Conservation (phyloP, 169 alveolate genomes). For the Babesia microti region DNA sequence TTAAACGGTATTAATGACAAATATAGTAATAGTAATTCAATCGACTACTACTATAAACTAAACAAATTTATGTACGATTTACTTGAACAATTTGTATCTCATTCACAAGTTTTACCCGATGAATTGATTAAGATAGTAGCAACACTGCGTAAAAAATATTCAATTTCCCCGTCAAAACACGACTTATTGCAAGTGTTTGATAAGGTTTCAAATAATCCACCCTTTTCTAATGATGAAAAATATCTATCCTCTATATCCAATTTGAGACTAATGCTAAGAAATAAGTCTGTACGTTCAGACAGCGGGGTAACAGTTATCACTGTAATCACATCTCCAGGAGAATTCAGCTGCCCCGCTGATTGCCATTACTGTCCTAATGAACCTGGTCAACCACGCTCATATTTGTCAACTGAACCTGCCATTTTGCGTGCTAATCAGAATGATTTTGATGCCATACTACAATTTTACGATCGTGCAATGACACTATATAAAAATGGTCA, state of each 20-base stretch:
- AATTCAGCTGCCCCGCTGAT: slow-evolving; percentile 81
- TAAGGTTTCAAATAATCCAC: slow-evolving; percentile 11
- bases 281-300: slow-evolving; percentile 73
- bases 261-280: slow-evolving; percentile 55
- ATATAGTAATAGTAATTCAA: slow-evolving; percentile 11
- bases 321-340: slow-evolving; percentile 85
- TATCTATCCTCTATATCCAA: slow-evolving; percentile 24
- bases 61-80: slow-evolving; percentile 30
- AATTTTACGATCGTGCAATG: slow-evolving; percentile 81
- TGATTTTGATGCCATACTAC: slow-evolving; percentile 76
- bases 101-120: slow-evolving; percentile 10
- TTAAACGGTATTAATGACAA: slow-evolving; percentile 27
- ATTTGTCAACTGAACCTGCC: slow-evolving; percentile 90
- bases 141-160: slow-evolving; percentile 40
- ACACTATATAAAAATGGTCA: slow-evolving; percentile 83
- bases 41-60: slow-evolving; percentile 7
- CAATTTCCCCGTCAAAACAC: slow-evolving; percentile 58
- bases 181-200: slow-evolving; percentile 31
- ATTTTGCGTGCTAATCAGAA: slow-evolving; percentile 87
- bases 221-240: slow-evolving; percentile 13
- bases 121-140: slow-evolving; percentile 17
- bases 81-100: slow-evolving; percentile 4
- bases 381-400: slow-evolving; percentile 89
- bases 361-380: slow-evolving; percentile 88
- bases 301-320: slow-evolving; percentile 86